Evolutionary conservation across 2,329 filamentous ascomycete genomes (phyloP), one percentile per base, ranked within the genome.

Genomic region (Alternaria arborescens): DNA sequence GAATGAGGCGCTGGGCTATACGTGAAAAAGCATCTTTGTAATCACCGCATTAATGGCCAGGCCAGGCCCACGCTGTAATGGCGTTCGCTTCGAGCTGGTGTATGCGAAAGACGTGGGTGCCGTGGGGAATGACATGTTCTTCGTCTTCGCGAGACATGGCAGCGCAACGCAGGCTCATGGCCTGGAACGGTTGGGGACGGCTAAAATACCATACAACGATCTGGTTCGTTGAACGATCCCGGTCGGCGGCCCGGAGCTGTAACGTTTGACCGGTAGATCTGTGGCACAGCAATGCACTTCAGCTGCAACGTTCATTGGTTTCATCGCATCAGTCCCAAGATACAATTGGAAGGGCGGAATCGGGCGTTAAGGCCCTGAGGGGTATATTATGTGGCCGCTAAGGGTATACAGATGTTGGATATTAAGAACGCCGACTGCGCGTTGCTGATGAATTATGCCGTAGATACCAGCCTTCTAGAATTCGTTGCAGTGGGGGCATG

Each of bases 181-280:
- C 28, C 16, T 34, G 40, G 7, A 53, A 43, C 18, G 26, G 40
- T n/a, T 50, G 44, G 20, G 28, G 52, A 55, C 52, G 61, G 61
- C 59, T 64, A 58, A 58, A 43, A 26, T 52, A 20, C 22, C 20
- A 48, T 30, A 51, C 26, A n/a, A 34, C 54, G 41, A 20, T 28
- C 28, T 61, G 43, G 44, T 61, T 61, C 58, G 47, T 28, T 52
- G 44, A 24, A 48, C 11, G 20, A 55, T 51, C 61, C 61, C 30
- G n/a, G 58, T 47, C 41, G 28, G 46, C 61, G 58, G 58, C 53
- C 52, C 50, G 61, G 55, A 30, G 30, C 26, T 52, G 32, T 44
- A 54, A 52, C 46, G 32, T 40, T 46, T 55, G 43, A 61, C 61
- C 61, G 54, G 58, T 63, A 61, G 52, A 58, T 58, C 50, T 52